phyloP scores from a whole-genome alignment of 2,329 filamentous ascomycete genomes.

The Colletotrichum sp. region DNA sequence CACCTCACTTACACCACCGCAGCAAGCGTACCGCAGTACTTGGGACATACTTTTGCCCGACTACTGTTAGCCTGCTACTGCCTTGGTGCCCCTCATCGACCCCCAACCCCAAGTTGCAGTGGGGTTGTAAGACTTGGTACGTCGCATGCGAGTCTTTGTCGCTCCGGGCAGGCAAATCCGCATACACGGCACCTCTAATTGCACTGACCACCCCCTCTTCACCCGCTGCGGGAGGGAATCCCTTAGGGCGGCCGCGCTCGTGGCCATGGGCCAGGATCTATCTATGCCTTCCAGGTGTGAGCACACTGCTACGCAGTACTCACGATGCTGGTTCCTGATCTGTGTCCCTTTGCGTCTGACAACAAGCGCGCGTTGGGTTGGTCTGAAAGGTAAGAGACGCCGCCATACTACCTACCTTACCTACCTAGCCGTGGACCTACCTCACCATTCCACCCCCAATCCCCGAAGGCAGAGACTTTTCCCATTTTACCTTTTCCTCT shows the following conservation, averaged over 20 bases:
- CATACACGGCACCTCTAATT: neutral
- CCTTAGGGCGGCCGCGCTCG: neutral
- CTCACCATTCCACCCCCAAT: neutral
- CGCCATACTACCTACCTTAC: neutral
- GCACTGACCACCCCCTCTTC: slow-evolving; percentile 10
- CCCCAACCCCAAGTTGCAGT: neutral
- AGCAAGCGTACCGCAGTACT: neutral
- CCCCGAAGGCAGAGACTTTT: neutral
- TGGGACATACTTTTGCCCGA: neutral
- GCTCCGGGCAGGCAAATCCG: slow-evolving; percentile 13
- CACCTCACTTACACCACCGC: neutral
- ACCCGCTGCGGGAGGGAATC: neutral
- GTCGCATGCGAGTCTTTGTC: neutral
- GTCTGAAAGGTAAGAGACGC: neutral
- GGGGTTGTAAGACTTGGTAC: neutral
- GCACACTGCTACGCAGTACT: neutral
- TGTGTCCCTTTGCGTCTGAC: neutral
- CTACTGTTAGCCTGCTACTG: neutral
- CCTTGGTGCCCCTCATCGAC: slow-evolving; percentile 3
- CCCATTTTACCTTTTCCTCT: neutral
- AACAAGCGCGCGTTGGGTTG: neutral
- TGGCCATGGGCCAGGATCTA: neutral
- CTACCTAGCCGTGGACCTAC: neutral
- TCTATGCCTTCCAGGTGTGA: neutral
- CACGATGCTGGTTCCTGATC: neutral